These are phyloP conservation scores for Xanthoconium stramineum DNA, from an alignment of 768 basidiomycete species.

Conservation along the genomic window DNA sequence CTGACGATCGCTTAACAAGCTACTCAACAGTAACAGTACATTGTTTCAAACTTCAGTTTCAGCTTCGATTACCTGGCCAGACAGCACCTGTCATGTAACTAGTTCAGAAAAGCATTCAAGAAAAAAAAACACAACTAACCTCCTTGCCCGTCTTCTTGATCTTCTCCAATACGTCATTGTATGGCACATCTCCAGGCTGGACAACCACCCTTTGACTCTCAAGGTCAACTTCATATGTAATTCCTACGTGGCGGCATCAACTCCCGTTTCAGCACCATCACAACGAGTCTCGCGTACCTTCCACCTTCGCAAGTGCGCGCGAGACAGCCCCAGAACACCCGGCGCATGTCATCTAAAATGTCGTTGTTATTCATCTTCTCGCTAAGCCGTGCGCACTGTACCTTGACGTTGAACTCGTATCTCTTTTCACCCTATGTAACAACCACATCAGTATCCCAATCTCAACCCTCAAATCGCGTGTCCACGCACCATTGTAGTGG, in stretches of 20 bases:
- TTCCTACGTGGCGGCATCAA: slow-evolving; percentile 4
- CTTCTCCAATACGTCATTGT: slow-evolving; percentile 64
- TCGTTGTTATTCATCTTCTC: neutral
- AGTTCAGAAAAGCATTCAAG: neutral
- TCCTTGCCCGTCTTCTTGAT: slow-evolving; percentile 93
- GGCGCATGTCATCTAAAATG: slow-evolving; percentile 72
- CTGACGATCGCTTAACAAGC: no score
- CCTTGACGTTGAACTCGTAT: slow-evolving; percentile 87
- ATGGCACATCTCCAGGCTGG: slow-evolving; percentile 50
- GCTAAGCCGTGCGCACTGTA: slow-evolving; percentile 21
- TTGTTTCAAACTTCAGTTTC: no score
- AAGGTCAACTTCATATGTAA: slow-evolving; percentile 57
- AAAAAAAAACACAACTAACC: slow-evolving; percentile 39
- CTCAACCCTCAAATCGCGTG: neutral
- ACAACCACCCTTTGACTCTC: slow-evolving; percentile 74
- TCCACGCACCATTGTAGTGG: slow-evolving; percentile 21
- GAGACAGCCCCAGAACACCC: slow-evolving; percentile 85
- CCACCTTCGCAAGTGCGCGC: slow-evolving; percentile 68
- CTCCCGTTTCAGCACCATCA: neutral
- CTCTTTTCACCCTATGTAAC: slow-evolving; percentile 8
- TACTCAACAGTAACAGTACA: no score
- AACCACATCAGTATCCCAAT: neutral
- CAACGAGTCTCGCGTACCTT: slow-evolving; percentile 21
- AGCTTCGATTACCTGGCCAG: slow-evolving; percentile 37
- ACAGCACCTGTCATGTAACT: slow-evolving; percentile 34